Evolutionary conservation across 2,329 filamentous ascomycete genomes (phyloP).

Genomic region (Apiospora sp.): DNA sequence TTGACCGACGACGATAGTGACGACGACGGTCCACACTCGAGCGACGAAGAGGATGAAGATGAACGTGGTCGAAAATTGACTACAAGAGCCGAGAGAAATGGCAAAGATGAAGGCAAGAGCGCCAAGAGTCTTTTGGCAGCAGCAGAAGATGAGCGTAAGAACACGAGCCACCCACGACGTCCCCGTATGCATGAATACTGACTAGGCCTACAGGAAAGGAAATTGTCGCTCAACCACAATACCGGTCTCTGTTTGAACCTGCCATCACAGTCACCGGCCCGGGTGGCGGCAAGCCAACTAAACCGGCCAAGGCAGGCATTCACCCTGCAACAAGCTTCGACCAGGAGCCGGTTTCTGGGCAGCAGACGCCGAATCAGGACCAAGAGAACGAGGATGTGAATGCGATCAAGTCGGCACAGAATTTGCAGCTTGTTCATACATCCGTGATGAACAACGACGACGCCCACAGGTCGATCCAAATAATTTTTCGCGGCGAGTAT

Average conservation of each 20-base stretch:
- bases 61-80: slow-evolving; percentile 66
- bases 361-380: slow-evolving; percentile 76
- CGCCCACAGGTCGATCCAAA: slow-evolving; percentile 83
- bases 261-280: slow-evolving; percentile 71
- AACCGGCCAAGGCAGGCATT: slow-evolving; percentile 61
- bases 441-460: slow-evolving; percentile 79
- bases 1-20: slow-evolving; percentile 73
- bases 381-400: slow-evolving; percentile 79
- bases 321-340: slow-evolving; percentile 91
- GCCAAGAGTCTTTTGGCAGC: slow-evolving; percentile 71
- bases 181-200: slow-evolving; percentile 34
- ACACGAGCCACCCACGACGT: not conserved
- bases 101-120: slow-evolving; percentile 44
- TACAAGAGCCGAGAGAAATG: slow-evolving; percentile 54
- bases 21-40: slow-evolving; percentile 60
- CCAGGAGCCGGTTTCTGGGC: slow-evolving; percentile 63
- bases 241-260: slow-evolving; percentile 72
- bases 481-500: slow-evolving; percentile 91
- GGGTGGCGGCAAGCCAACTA: slow-evolving; percentile 65
- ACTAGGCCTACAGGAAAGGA: slow-evolving; percentile 53
- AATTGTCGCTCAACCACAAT: slow-evolving; percentile 63
- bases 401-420: slow-evolving; percentile 89
- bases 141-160: slow-evolving; percentile 80
- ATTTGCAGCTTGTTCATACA: slow-evolving; percentile 81
- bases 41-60: slow-evolving; percentile 75